These are phyloP conservation scores for Vitis vinifera DNA, from an alignment of 164 flowering plant genomes.

Conservation along the genomic window ASM3070453v1 NC_081809.1:5912001-5912500, in stretches of 20 bases:
- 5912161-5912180: slow-evolving; percentile 13
- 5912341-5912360: slow-evolving; percentile 37
- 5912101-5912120: slow-evolving; percentile 79
- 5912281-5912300: not conserved
- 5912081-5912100: slow-evolving; percentile 83
- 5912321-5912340: slow-evolving; percentile 21
- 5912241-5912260: not conserved
- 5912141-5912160: slow-evolving; percentile 36
- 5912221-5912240: too few species aligned
- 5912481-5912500: not conserved
- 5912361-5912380: slow-evolving; percentile 1
- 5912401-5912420: slow-evolving; percentile 38
- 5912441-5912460: slow-evolving; percentile 9
- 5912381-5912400: slow-evolving; percentile 28
- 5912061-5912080: slow-evolving; percentile 71
- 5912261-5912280: not conserved
- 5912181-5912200: slow-evolving; percentile 3
- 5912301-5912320: too few species aligned
- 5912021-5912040: slow-evolving; percentile 93
- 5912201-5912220: not conserved
- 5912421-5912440: slow-evolving; percentile 18
- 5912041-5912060: slow-evolving; percentile 64
- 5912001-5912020: slow-evolving; percentile 98
- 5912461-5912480: not conserved
- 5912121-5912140: slow-evolving; percentile 75